Evolutionary conservation across 2,329 filamentous ascomycete genomes (phyloP).

Genomic region (Coniochaeta sp.): DNA sequence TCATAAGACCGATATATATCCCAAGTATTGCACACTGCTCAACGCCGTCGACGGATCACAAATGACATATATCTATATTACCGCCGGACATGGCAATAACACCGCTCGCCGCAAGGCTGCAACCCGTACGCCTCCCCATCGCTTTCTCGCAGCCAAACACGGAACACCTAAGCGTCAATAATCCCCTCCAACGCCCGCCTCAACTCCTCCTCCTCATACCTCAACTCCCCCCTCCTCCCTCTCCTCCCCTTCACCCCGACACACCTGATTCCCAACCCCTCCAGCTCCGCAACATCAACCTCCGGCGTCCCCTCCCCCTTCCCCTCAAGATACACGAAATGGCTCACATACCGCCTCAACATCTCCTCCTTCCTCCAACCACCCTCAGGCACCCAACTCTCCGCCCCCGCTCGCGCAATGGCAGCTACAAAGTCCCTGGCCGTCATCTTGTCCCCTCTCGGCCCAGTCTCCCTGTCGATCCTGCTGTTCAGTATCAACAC

Average conservation of each 20-base stretch:
- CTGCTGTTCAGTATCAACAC: constrained; percentile 81
- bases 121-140: too few species aligned
- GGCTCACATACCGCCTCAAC: constrained; percentile 63
- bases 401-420: constrained; percentile 65
- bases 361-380: constrained; percentile 37
- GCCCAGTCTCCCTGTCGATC: constrained; percentile 80
- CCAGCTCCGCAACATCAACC: constrained; percentile 61
- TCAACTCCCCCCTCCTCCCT: constrained; percentile 40
- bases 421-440: constrained; percentile 78
- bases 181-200: constrained; percentile 71
- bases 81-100: too few species aligned
- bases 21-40: too few species aligned
- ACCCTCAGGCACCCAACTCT: constrained; percentile 46
- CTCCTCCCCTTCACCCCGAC: constrained; percentile 70
- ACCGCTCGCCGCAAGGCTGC: neutral
- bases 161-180: constrained; percentile 31
- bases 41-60: too few species aligned
- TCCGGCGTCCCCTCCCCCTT: constrained; percentile 60
- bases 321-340: constrained; percentile 73
- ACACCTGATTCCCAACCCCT: constrained; percentile 65
- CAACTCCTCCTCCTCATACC: constrained; percentile 72
- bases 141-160: too few species aligned
- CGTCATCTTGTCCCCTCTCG: constrained; percentile 54
- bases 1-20: too few species aligned
- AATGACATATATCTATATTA: too few species aligned